phyloP scores from a whole-genome alignment of 2,329 filamentous ascomycete genomes.

The Scedosporium minutisporum region DNA sequence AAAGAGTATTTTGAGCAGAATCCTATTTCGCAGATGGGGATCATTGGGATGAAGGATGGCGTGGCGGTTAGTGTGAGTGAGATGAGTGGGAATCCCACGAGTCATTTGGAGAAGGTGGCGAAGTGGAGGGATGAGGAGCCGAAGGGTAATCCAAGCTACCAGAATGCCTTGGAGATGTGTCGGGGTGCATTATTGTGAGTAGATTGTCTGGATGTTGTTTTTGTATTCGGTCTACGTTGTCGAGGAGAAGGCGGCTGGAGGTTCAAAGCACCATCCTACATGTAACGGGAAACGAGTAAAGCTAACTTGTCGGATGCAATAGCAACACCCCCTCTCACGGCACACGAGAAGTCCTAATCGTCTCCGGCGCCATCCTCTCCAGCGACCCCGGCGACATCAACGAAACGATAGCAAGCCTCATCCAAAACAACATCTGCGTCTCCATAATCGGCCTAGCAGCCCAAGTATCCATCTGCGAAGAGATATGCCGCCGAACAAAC shows the following conservation, averaged over 20 bases:
- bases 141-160: conserved; percentile 68
- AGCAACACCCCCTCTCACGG: conserved; percentile 88
- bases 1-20: conserved; percentile 97
- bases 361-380: conserved; percentile 83
- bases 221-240: neutral
- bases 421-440: conserved; percentile 76
- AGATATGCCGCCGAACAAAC: conserved; percentile 83
- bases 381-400: conserved; percentile 94
- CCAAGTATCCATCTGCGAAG: conserved; percentile 83
- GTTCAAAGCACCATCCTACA: too few species aligned
- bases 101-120: conserved; percentile 72
- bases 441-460: conserved; percentile 84
- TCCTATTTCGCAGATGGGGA: conserved; percentile 88
- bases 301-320: conserved; percentile 8
- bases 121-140: conserved; percentile 57
- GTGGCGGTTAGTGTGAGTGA: conserved; percentile 78
- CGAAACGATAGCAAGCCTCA: conserved; percentile 70
- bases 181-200: conserved; percentile 73
- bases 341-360: conserved; percentile 82
- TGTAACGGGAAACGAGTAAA: neutral
- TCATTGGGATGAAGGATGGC: conserved; percentile 89
- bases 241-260: conserved; percentile 6
- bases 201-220: neutral
- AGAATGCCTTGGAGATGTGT: conserved; percentile 95
- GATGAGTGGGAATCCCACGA: conserved; percentile 81